Percentiles rank a stretch among this genome's conserved stretches.
phyloP scores from a whole-genome alignment of 75 land plant species.

The Adiantum capillusveneris region DNA sequence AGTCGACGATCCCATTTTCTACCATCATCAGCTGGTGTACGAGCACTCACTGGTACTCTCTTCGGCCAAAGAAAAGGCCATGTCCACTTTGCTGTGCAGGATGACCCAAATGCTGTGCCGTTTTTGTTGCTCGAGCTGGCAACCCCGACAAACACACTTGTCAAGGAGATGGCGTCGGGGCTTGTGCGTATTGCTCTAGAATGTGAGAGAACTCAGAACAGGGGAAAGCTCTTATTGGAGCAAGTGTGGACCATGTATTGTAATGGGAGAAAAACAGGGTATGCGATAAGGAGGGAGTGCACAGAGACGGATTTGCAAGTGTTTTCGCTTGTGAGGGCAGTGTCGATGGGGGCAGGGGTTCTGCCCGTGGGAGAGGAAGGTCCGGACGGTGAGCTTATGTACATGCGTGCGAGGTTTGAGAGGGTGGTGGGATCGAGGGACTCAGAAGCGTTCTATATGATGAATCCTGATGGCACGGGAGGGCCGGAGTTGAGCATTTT shows the following conservation, averaged over 20 bases:
- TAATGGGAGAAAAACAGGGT: constrained; percentile 84
- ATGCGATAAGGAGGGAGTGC: constrained; percentile 47
- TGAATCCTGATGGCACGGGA: constrained; percentile 71
- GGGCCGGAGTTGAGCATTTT: constrained; percentile 77
- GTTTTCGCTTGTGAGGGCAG: constrained; percentile 55
- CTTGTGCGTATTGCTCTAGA: constrained; percentile 66
- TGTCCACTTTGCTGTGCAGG: constrained; percentile 67
- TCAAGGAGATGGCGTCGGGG: constrained; percentile 81
- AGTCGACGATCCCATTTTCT: background rate
- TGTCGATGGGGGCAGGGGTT: constrained; percentile 89
- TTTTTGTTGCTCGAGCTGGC: constrained; percentile 53
- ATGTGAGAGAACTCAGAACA: constrained; percentile 33
- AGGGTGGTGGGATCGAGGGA: constrained; percentile 66
- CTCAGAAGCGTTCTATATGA: constrained; percentile 62
- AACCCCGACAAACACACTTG: constrained; percentile 54
- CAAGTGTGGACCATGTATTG: constrained; percentile 72
- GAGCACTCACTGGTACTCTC: constrained; percentile 50
- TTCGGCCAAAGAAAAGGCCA: constrained; percentile 64
- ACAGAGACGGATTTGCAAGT: constrained; percentile 50
- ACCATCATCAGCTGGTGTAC: no score
- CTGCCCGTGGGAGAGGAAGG: constrained; percentile 37
- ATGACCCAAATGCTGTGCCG: constrained; percentile 41
- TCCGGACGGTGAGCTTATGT: constrained; percentile 58
- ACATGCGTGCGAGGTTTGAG: constrained; percentile 73
- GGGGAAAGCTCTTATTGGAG: constrained; percentile 50